A percentile compares a stretch with the other conserved stretches of the same genome.
Evolutionary conservation across 2,329 filamentous ascomycete genomes (phyloP).

Genomic region (Penicillium sp.): DNA sequence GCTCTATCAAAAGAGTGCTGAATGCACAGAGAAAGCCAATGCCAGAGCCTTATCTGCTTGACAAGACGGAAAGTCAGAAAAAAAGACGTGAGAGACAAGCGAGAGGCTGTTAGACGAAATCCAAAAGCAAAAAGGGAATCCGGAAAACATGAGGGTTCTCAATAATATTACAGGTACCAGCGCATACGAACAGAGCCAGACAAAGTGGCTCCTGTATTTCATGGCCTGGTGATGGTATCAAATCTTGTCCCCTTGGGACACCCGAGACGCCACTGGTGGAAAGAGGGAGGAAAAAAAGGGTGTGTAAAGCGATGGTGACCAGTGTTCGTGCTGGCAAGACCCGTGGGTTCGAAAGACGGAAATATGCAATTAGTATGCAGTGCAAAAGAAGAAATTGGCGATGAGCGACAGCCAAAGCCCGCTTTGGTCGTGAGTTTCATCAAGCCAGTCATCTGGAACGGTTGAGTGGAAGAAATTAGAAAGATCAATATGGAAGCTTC

Average conservation of each 20-base stretch:
- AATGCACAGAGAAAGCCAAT: slow-evolving; percentile 11
- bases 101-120: slow-evolving; percentile 10
- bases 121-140: slow-evolving; percentile 6
- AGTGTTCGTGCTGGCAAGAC: not conserved
- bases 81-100: slow-evolving; percentile 9
- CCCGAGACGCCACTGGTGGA: slow-evolving; percentile 27
- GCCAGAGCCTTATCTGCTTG: slow-evolving; percentile 13
- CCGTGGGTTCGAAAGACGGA: slow-evolving; percentile 5
- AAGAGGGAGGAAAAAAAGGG: slow-evolving; percentile 1
- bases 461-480: slow-evolving; percentile 22
- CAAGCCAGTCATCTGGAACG: slow-evolving; percentile 18
- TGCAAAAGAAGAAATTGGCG: slow-evolving; percentile 9
- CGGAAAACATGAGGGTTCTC: slow-evolving; percentile 4
- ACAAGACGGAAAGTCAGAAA: slow-evolving; percentile 7
- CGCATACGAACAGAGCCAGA: slow-evolving; percentile 10
- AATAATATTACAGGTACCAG: slow-evolving; percentile 38
- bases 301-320: slow-evolving; percentile 6
- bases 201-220: slow-evolving; percentile 8
- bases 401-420: slow-evolving; percentile 40
- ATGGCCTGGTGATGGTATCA: slow-evolving; percentile 14
- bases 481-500: slow-evolving; percentile 13
- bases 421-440: slow-evolving; percentile 42
- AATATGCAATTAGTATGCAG: slow-evolving; percentile 13
- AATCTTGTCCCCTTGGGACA: slow-evolving; percentile 26
- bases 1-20: slow-evolving; percentile 7